A percentile compares a stretch with the other conserved stretches of the same genome.
Conservation (phyloP, 2,329 filamentous ascomycete species). For the Pseudocercospora ulei region DNA sequence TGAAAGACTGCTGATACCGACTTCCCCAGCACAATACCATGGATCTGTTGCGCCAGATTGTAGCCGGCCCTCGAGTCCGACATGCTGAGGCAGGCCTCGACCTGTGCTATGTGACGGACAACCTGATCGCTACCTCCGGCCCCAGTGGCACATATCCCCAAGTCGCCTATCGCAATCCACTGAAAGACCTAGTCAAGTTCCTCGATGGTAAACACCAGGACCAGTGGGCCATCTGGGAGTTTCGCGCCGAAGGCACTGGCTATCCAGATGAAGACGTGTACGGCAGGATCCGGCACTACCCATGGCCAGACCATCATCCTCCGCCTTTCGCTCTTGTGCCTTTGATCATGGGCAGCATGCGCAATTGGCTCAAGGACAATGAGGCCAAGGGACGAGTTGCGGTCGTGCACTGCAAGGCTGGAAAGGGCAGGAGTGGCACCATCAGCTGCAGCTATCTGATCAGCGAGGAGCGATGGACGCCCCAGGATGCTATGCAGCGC, state of each 20-base stretch:
- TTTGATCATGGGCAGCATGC: conserved; percentile 82
- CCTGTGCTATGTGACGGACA: conserved; percentile 87
- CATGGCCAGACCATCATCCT: conserved; percentile 94
- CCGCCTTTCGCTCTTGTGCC: conserved; percentile 85
- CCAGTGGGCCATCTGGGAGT: conserved; percentile 96
- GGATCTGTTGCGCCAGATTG: conserved; percentile 69
- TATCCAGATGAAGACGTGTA: conserved; percentile 89
- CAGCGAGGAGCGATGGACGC: conserved; percentile 65
- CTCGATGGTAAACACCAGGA: conserved; percentile 74
- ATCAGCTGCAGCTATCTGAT: conserved; percentile 83
- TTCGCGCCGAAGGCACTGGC: conserved; percentile 88
- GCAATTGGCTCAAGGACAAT: conserved; percentile 64
- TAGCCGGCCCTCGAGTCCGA: conserved; percentile 72
- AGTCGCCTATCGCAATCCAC: conserved; percentile 84
- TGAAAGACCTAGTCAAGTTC: conserved; percentile 76
- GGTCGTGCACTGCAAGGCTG: conserved; percentile 94
- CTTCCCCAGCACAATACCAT: conserved; percentile 8
- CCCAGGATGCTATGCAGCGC: conserved; percentile 53
- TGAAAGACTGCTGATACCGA: conserved; percentile 12
- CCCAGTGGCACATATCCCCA: conserved; percentile 83
- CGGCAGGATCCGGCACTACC: conserved; percentile 75
- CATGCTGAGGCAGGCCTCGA: conserved; percentile 85
- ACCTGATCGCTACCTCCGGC: conserved; percentile 69
- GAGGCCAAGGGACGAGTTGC: conserved; percentile 54
- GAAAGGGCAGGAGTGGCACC: conserved; percentile 86